These are phyloP conservation scores for Alternaria atra DNA, from an alignment of 2,329 filamentous ascomycete genomes.

Conservation along the genomic window DNA sequence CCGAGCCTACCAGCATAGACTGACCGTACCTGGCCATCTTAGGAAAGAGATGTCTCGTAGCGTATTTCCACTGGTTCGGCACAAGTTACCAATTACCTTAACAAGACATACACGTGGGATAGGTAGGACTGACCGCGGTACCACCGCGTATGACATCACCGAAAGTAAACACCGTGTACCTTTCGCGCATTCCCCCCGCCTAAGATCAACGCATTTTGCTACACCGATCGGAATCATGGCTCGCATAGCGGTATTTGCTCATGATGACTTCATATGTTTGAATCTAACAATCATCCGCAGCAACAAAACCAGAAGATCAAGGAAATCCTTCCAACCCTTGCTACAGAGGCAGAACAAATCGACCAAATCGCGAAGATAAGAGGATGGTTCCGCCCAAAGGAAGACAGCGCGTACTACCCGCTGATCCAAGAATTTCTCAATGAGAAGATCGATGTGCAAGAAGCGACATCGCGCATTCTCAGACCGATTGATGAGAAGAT, in stretches of 20 bases:
- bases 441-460: conserved; percentile 23
- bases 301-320: conserved; percentile 31
- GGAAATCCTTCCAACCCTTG: conserved; percentile 25
- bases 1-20: not conserved
- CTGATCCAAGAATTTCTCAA: conserved; percentile 36
- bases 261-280: not conserved
- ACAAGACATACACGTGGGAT: conserved; percentile 12
- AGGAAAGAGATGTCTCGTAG: not conserved
- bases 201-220: not conserved
- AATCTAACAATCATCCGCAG: conserved; percentile 14
- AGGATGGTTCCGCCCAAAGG: conserved; percentile 40
- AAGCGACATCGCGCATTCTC: conserved; percentile 29
- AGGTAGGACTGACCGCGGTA: not conserved
- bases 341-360: conserved; percentile 31
- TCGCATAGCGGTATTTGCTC: conserved; percentile 16
- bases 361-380: conserved; percentile 43
- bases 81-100: conserved; percentile 4
- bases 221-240: conserved; percentile 13
- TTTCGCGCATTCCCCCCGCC: not conserved
- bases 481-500: conserved; percentile 39
- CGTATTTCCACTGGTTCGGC: not conserved
- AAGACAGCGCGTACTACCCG: conserved; percentile 33
- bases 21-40: not conserved
- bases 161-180: conserved; percentile 3
- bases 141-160: conserved; percentile 14